A percentile compares a stretch with the other conserved stretches of the same genome.
Evolutionary conservation across 495 filamentous ascomycete species (phyloP).

Genomic region (Aspergillus panamensis): DNA sequence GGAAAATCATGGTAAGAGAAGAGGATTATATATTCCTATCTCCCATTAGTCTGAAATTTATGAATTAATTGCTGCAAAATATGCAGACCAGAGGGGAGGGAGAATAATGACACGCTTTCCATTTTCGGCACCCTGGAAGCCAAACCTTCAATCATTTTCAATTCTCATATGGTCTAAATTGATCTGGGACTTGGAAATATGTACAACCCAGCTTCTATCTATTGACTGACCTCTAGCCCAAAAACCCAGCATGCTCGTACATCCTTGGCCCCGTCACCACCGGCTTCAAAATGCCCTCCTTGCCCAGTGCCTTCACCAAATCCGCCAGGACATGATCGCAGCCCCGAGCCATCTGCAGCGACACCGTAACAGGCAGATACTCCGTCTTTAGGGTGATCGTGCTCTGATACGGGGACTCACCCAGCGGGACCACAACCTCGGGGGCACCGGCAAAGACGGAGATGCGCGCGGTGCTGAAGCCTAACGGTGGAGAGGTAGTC

Average conservation of each 20-base stretch:
- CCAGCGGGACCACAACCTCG: conserved; percentile 54
- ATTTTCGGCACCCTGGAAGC: too few species aligned
- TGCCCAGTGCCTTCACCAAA: conserved; percentile 50
- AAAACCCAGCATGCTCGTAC: neutral
- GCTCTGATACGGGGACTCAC: conserved; percentile 50
- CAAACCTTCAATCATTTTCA: too few species aligned
- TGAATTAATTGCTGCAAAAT: too few species aligned
- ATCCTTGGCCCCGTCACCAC: conserved; percentile 27
- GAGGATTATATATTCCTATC: too few species aligned
- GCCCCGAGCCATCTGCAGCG: conserved; percentile 56
- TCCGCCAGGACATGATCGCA: conserved; percentile 60
- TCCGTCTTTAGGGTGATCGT: conserved; percentile 53
- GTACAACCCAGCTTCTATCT: too few species aligned
- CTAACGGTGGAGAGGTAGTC: conserved; percentile 18
- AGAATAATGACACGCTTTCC: too few species aligned
- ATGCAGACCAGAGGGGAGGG: too few species aligned
- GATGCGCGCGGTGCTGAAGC: conserved; percentile 26
- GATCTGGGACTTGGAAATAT: too few species aligned
- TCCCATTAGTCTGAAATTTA: too few species aligned
- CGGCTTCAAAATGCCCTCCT: conserved; percentile 46
- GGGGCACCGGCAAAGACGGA: conserved; percentile 48
- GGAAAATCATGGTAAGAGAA: too few species aligned
- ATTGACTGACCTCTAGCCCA: neutral
- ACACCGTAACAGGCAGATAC: conserved; percentile 55
- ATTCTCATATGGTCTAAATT: too few species aligned